Conservation (phyloP, 2,329 filamentous ascomycete genomes). For the Colletotrichum liriopes region DNA sequence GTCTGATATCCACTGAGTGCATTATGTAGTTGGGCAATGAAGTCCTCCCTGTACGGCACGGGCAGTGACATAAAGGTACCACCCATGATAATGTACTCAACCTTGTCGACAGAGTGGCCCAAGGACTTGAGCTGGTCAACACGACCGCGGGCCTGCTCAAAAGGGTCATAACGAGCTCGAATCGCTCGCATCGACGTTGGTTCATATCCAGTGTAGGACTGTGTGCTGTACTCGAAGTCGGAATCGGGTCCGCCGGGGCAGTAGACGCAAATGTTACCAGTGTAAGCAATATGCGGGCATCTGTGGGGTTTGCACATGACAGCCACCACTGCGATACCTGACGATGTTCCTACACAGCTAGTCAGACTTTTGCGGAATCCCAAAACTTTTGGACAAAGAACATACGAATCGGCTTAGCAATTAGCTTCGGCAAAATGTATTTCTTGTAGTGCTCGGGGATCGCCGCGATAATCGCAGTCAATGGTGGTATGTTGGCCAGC, state of each 20-base stretch:
- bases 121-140: slow-evolving; percentile 97
- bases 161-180: slow-evolving; percentile 95
- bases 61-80: slow-evolving; percentile 98
- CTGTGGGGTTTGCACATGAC: slow-evolving; percentile 99
- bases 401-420: slow-evolving; percentile 94
- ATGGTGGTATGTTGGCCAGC: slow-evolving; percentile 87
- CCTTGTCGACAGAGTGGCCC: slow-evolving; percentile 97
- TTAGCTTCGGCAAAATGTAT: slow-evolving; percentile 95
- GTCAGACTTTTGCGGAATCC: neutral
- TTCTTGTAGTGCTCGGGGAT: slow-evolving; percentile 99
- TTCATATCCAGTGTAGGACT: slow-evolving; percentile 98
- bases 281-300: slow-evolving; percentile 98
- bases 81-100: slow-evolving; percentile 99
- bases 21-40: slow-evolving; percentile 97
- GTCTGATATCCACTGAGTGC: slow-evolving; percentile 97
- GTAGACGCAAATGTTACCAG: slow-evolving; percentile 99
- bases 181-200: slow-evolving; percentile 99
- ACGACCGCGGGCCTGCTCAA: slow-evolving; percentile 94
- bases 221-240: slow-evolving; percentile 99
- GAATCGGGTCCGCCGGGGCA: slow-evolving; percentile 98
- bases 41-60: slow-evolving; percentile 90
- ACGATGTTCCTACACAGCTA: slow-evolving; percentile 80
- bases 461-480: slow-evolving; percentile 97
- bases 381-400: slow-evolving; percentile 30
- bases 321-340: slow-evolving; percentile 96